Conservation (phyloP, 176 grass and related monocot species). For the Juncus effusus region DNA sequence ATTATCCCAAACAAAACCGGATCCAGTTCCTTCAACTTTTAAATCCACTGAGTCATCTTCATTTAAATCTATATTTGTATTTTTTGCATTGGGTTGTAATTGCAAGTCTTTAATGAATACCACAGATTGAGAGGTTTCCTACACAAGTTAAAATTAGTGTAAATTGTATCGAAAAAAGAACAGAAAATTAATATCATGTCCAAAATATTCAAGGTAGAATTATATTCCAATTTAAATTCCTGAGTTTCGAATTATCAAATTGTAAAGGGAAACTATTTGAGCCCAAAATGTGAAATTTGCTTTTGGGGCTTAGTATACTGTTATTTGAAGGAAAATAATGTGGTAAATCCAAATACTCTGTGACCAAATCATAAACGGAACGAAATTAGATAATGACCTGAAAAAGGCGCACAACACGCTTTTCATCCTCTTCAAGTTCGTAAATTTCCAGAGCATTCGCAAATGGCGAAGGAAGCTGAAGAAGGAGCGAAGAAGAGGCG, state of each 20-base stretch:
- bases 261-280: no score
- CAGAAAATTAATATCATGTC: neutral
- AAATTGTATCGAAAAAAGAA: neutral
- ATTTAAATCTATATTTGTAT: neutral
- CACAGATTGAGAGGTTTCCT: slow-evolving; percentile 79
- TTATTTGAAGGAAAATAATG: no score
- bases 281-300: no score
- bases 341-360: no score
- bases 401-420: slow-evolving; percentile 5
- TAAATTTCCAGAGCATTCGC: slow-evolving; percentile 23
- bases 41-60: slow-evolving; percentile 29
- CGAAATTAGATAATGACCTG: neutral
- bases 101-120: slow-evolving; percentile 84
- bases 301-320: no score
- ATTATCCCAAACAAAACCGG: slow-evolving; percentile 74
- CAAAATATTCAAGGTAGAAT: neutral
- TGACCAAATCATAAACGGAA: no score
- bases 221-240: neutral
- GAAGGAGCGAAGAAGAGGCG: slow-evolving; percentile 25
- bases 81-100: neutral
- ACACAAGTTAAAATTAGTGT: neutral
- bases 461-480: slow-evolving; percentile 8
- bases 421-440: slow-evolving; percentile 25
- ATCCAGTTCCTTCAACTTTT: slow-evolving; percentile 75
- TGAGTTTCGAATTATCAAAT: no score